Evolutionary conservation across 345 rosid species (phyloP).

Genomic region (Eutrema heterophyllum): DNA sequence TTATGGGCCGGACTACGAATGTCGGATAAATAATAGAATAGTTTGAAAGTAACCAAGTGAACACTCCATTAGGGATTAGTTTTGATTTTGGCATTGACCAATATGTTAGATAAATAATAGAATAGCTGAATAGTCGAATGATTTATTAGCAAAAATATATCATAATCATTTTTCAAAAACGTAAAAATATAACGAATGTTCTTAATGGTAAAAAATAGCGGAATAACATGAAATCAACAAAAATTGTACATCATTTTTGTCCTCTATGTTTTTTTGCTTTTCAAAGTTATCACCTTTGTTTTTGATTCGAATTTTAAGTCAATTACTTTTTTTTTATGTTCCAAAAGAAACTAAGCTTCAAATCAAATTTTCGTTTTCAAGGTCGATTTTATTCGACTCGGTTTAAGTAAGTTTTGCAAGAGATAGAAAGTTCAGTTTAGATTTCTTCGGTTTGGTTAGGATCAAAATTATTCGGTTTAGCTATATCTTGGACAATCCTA

Average conservation of each 20-base stretch:
- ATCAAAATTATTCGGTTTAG: slow-evolving; percentile 7
- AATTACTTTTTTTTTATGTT: not conserved
- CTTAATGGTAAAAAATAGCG: no score
- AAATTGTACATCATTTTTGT: no score
- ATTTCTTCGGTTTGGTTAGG: not conserved
- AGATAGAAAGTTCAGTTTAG: not conserved
- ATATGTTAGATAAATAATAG: no score
- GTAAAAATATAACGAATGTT: no score
- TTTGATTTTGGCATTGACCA: not conserved
- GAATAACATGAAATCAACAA: no score
- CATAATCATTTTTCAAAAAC: no score
- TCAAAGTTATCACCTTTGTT: not conserved
- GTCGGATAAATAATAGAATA: no score
- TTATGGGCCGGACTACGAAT: no score
- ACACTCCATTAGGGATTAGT: not conserved
- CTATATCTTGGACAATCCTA: slow-evolving; percentile 5
- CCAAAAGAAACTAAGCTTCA: not conserved
- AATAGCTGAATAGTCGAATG: no score
- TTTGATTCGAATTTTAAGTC: not conserved
- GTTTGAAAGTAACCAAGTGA: not conserved
- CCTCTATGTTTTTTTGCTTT: no score
- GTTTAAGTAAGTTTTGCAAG: not conserved
- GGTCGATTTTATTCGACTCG: not conserved
- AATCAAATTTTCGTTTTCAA: not conserved
- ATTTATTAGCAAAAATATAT: no score